Evolutionary conservation across 2,329 filamentous ascomycete genomes (phyloP), one percentile per base, ranked within the genome.

Genomic region (Ophiostoma tasmaniense): DNA sequence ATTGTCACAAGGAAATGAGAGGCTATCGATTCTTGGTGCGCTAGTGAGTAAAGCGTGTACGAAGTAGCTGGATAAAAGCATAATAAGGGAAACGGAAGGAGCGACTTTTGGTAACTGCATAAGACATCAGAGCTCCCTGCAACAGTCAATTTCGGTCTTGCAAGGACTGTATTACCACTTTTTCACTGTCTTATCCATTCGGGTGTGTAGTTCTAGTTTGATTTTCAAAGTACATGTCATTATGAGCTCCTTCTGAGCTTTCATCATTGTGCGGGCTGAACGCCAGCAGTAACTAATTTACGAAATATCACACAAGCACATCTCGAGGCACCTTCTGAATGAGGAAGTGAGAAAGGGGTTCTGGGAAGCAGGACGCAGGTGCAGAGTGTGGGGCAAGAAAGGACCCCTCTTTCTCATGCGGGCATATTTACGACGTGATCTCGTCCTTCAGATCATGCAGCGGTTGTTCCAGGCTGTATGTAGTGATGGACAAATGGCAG

Each of bases 1-100:
- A 55, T 55, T 55, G 50, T 55, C 50, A 55, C 50, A 55, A 55
- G 50, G 50, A 55, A 55, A 55, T 55, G 50, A 45, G 42, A 45
- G 42, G 25, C 50, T 25, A 55, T 25, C 8, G 22, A 25, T 25
- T 2, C 50, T 55, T 61, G 55, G 25, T 25, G 55, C 25, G 25
- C 55, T 61, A 30, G 25, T 30, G 11, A 61, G 11, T 33, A 61
- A 61, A 61, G 13, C 55, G 25, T n/a, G n/a, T n/a, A n/a, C n/a
- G n/a, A n/a, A 25, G 25, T 3, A 6, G 30, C 30, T 25, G 55
- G 13, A 30, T 61, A 61, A 14, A 25, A 2, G 5, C 55, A 61
- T 61, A 30, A 2, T 17, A 25, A 61, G 25, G 2, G n/a, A 25
- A 30, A 59, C 8, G 52, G 45, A 52, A 25, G 50, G 50, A 55